phyloP scores from a whole-genome alignment of 176 grass and related monocot species.

The Avena sativa region DNA sequence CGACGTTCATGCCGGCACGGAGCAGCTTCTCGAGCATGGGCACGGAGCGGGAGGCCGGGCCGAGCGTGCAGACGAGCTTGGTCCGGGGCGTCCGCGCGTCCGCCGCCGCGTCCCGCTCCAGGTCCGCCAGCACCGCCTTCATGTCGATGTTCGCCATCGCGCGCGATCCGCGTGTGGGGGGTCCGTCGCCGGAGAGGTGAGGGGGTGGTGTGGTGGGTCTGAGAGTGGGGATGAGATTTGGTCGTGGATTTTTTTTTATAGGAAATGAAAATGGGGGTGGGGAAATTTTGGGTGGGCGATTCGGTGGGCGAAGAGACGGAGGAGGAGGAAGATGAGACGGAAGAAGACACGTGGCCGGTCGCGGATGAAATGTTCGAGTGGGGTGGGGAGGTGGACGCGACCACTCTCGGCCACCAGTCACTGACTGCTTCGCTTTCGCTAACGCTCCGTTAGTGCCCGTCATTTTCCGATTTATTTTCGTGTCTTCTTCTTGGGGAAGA shows the following conservation, averaged over 20 bases:
- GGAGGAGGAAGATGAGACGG: constrained; percentile 7
- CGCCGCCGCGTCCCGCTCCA: constrained; percentile 28
- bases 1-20: constrained; percentile 92
- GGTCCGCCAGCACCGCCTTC: constrained; percentile 62
- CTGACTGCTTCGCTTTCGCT: not conserved
- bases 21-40: constrained; percentile 95
- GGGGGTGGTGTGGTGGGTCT: not conserved
- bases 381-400: constrained; percentile 12
- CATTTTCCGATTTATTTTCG: not conserved
- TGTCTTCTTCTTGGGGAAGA: constrained; percentile 32
- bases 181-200: not conserved
- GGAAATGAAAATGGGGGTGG: not conserved
- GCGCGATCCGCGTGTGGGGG: not conserved
- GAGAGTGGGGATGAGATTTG: not conserved
- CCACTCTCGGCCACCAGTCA: not conserved
- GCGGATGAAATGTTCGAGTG: too few relatives aligned
- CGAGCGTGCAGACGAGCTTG: constrained; percentile 97
- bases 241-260: not conserved
- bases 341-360: constrained; percentile 36
- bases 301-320: constrained; percentile 42
- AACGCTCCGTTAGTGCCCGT: not conserved
- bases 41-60: constrained; percentile 82
- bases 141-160: constrained; percentile 85
- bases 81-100: constrained; percentile 63
- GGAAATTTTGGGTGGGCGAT: constrained; percentile 30